A percentile compares a stretch with the other conserved stretches of the same genome.
phyloP scores from a whole-genome alignment of 1,139 yeast species.

The Lodderomyces pseudojiufengensis region DNA sequence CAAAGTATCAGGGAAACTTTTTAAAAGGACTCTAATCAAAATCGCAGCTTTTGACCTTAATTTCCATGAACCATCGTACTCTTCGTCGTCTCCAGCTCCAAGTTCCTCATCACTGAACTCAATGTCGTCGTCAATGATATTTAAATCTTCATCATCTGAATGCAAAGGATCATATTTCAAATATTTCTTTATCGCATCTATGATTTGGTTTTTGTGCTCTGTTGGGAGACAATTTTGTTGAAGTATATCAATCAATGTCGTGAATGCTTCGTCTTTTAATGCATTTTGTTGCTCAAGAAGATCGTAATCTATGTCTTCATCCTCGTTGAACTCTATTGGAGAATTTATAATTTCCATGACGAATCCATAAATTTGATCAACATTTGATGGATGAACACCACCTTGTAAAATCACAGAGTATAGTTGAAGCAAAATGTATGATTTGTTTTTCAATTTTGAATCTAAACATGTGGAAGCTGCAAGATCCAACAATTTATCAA shows the following conservation, averaged over 20 bases:
- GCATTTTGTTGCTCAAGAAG: constrained; percentile 30
- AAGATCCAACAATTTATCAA: constrained; percentile 14
- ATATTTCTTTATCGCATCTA: constrained; percentile 30
- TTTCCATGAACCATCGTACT: constrained; percentile 69
- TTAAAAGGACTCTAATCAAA: constrained; percentile 39
- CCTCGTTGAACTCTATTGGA: constrained; percentile 3
- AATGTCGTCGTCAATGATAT: constrained; percentile 41
- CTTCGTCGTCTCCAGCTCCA: constrained; percentile 15
- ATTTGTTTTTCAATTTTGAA: constrained; percentile 8
- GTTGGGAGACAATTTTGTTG: constrained; percentile 11
- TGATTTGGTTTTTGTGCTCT: constrained; percentile 10
- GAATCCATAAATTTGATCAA: constrained; percentile 7
- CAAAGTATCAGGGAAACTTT: constrained; percentile 25
- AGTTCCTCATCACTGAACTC: constrained; percentile 31
- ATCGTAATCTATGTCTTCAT: constrained; percentile 41
- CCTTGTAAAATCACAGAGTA: constrained; percentile 13
- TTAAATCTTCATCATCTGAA: constrained; percentile 32
- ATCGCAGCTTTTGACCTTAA: constrained; percentile 55
- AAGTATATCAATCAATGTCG: constrained; percentile 33
- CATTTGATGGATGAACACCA: constrained; percentile 9
- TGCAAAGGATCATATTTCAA: constrained; percentile 58
- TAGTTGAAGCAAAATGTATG: constrained; percentile 12
- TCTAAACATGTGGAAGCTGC: not conserved
- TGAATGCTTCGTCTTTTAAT: constrained; percentile 47
- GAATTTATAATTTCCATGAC: constrained; percentile 5